These are phyloP conservation scores for Cystobasidium tubakii DNA, from an alignment of 768 basidiomycete species.

Conservation along the genomic window DNA sequence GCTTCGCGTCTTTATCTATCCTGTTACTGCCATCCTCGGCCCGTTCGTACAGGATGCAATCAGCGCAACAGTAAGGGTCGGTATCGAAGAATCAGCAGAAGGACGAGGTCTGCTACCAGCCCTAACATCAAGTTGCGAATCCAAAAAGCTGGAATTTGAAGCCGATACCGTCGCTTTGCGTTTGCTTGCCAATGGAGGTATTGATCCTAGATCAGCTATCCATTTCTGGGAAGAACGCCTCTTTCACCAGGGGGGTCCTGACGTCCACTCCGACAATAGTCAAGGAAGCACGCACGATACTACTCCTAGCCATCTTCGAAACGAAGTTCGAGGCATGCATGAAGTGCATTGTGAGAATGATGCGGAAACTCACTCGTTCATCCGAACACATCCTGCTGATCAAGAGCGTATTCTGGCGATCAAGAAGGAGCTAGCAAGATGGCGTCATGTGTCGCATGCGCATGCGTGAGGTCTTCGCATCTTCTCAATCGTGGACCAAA, in stretches of 20 bases:
- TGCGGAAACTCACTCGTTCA: constrained; percentile 51
- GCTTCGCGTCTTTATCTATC: constrained; percentile 43
- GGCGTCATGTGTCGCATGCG: constrained; percentile 48
- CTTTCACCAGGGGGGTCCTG: constrained; percentile 20
- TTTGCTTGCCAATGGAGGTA: constrained; percentile 85
- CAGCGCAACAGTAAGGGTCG: constrained; percentile 69
- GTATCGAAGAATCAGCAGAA: constrained; percentile 53
- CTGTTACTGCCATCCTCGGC: constrained; percentile 56
- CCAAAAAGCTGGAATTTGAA: constrained; percentile 77
- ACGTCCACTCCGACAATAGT: neutral
- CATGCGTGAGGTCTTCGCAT: too few relatives aligned
- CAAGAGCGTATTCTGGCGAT: constrained; percentile 61
- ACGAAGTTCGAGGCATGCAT: constrained; percentile 54
- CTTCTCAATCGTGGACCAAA: too few relatives aligned
- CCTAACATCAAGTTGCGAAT: constrained; percentile 59
- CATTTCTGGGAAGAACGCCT: constrained; percentile 67
- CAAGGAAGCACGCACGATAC: neutral
- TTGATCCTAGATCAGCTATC: constrained; percentile 74
- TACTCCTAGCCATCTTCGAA: constrained; percentile 47
- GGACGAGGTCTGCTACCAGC: constrained; percentile 39
- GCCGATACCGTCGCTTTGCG: constrained; percentile 49
- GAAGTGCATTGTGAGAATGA: constrained; percentile 52
- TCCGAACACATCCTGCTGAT: constrained; percentile 62
- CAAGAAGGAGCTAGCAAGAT: constrained; percentile 63
- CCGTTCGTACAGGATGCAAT: constrained; percentile 94